Conservation (phyloP, 2,329 filamentous ascomycete genomes). For the Colletotrichum costaricense region DNA sequence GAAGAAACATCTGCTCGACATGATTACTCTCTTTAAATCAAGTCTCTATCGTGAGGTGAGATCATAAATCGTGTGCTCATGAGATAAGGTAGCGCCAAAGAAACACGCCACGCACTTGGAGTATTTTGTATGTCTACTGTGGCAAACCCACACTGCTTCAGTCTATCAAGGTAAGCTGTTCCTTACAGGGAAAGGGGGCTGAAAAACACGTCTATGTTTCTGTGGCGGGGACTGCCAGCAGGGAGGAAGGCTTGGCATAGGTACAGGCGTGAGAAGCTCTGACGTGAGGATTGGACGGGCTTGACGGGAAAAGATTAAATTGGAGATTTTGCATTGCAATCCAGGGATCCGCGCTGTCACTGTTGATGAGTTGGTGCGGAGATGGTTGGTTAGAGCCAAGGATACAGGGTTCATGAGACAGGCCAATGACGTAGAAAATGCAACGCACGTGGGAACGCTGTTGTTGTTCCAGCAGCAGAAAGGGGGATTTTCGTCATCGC, state of each 20-base stretch:
- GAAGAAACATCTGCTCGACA: neutral
- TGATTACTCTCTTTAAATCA: neutral
- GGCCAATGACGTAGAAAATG: slow-evolving; percentile 3
- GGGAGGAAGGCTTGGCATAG: neutral
- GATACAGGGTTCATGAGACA: neutral
- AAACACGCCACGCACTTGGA: neutral
- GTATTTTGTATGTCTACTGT: neutral
- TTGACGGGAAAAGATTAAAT: neutral
- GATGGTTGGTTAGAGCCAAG: neutral
- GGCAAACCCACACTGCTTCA: neutral
- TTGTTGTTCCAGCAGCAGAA: neutral
- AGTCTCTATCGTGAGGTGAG: neutral
- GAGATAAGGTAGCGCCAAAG: too few species aligned
- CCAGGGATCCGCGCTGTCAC: neutral
- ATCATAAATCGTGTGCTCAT: neutral
- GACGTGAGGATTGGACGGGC: neutral
- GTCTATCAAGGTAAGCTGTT: neutral
- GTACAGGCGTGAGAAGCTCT: neutral
- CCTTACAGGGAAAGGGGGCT: neutral
- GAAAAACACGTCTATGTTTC: neutral
- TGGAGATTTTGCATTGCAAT: neutral
- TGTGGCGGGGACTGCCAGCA: neutral
- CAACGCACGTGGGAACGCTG: neutral
- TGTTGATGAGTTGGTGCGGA: neutral
- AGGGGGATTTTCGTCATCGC: neutral